Conservation (phyloP, 495 filamentous ascomycete genomes). For the Hypoxylon fuscum region DNA sequence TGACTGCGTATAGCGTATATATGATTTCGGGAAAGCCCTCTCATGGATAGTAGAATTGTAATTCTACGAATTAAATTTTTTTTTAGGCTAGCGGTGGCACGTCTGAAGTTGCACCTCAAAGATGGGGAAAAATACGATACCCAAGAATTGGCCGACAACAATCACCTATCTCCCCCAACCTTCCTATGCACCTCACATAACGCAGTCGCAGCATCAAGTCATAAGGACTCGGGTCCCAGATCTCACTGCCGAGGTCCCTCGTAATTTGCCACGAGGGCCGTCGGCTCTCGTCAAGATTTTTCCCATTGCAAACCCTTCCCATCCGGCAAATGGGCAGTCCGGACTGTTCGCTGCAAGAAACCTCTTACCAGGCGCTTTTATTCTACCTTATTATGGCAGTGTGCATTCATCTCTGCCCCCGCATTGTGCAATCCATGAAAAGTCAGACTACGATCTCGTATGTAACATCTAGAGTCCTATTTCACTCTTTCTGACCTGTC, state of each 20-base stretch:
- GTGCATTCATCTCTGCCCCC: conserved; percentile 60
- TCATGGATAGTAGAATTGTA: no score
- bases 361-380: conserved; percentile 64
- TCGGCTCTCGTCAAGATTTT: conserved; percentile 62
- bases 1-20: no score
- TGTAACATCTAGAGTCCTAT: no score
- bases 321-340: conserved; percentile 70
- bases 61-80: no score
- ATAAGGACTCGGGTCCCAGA: conserved; percentile 47
- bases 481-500: no score
- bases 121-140: conserved; percentile 44
- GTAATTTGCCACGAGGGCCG: conserved; percentile 52
- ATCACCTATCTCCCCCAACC: conserved; percentile 63
- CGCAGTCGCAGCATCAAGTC: conserved; percentile 46
- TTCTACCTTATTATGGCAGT: conserved; percentile 73
- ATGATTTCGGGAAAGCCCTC: no score
- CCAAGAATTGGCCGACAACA: conserved; percentile 66
- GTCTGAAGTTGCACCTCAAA: not conserved
- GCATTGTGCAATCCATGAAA: conserved; percentile 45
- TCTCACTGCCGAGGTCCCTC: conserved; percentile 45
- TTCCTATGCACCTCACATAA: conserved; percentile 57
- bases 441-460: conserved; percentile 74
- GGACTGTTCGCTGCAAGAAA: conserved; percentile 71
- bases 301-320: conserved; percentile 59
- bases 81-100: no score